Percentiles rank a stretch among this genome's conserved stretches.
Evolutionary conservation across 1,284 basidiomycete genomes (phyloP).

Genomic region (Wallemia hederae): DNA sequence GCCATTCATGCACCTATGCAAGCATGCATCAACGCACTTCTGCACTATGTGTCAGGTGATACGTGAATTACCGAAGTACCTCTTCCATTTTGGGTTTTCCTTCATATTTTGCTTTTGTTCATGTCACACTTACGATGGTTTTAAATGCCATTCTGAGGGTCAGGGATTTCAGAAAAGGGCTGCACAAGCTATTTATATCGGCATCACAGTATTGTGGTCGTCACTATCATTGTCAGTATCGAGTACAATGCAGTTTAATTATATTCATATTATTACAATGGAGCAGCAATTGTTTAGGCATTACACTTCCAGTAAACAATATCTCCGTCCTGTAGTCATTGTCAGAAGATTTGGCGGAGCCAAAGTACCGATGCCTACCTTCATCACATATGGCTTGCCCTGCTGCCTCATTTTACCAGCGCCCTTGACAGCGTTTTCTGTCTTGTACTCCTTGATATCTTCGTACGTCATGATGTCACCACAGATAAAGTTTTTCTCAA

Average conservation of each 20-base stretch:
- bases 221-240: too few relatives aligned
- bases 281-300: neutral
- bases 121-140: too few relatives aligned
- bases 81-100: too few relatives aligned
- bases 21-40: too few relatives aligned
- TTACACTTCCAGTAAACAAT: conserved; percentile 17
- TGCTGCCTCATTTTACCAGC: conserved; percentile 87
- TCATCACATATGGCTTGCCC: conserved; percentile 68
- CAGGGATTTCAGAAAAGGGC: too few relatives aligned
- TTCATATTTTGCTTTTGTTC: too few relatives aligned
- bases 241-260: neutral
- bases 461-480: conserved; percentile 90
- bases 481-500: conserved; percentile 29
- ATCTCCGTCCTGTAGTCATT: conserved; percentile 12
- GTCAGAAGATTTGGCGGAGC: neutral
- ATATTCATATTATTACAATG: neutral
- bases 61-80: too few relatives aligned
- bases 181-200: too few relatives aligned
- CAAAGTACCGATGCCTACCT: conserved; percentile 8
- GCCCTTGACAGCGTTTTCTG: conserved; percentile 70
- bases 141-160: too few relatives aligned
- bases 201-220: too few relatives aligned
- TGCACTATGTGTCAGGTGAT: too few relatives aligned
- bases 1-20: too few relatives aligned
- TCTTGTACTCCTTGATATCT: conserved; percentile 73